These are phyloP conservation scores for Morella rubra DNA, from an alignment of 306 rosid species.

Conservation along the genomic window DNA sequence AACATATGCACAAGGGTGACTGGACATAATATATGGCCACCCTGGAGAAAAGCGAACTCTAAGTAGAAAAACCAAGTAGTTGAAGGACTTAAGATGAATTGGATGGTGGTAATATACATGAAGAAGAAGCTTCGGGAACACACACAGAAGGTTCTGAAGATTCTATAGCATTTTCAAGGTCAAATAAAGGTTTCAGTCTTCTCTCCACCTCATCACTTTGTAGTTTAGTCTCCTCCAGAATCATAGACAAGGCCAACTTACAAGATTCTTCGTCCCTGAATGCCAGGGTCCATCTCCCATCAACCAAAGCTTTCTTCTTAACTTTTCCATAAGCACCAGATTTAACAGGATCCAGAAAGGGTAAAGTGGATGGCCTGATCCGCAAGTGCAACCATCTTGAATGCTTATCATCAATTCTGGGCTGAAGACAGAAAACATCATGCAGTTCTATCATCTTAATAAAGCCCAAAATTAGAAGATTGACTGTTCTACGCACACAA, in stretches of 20 bases:
- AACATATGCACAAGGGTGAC: conserved; percentile 60
- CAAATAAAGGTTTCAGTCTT: conserved; percentile 73
- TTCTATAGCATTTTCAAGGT: conserved; percentile 46
- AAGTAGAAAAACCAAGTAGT: conserved; percentile 22
- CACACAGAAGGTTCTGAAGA: conserved; percentile 31
- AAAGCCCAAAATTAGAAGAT: background rate
- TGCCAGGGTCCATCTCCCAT: conserved; percentile 97
- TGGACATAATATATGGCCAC: conserved; percentile 41
- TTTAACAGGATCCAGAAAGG: conserved; percentile 55
- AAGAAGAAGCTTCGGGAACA: conserved; percentile 35
- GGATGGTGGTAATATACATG: conserved; percentile 32
- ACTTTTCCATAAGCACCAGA: conserved; percentile 34
- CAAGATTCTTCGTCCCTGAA: conserved; percentile 81
- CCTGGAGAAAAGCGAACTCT: conserved; percentile 45
- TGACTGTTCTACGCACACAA: background rate
- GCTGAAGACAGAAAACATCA: conserved; percentile 49
- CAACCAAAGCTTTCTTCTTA: conserved; percentile 61
- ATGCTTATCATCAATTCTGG: conserved; percentile 71
- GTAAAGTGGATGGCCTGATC: conserved; percentile 75
- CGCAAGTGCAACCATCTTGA: conserved; percentile 86
- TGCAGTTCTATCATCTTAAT: conserved; percentile 9
- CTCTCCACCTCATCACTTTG: conserved; percentile 70
- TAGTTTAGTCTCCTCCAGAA: conserved; percentile 54
- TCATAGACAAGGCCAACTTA: conserved; percentile 67
- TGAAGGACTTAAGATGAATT: conserved; percentile 37